Percentiles rank a stretch among this genome's conserved stretches.
Conservation (phyloP, 2,329 filamentous ascomycete genomes). For the Cytospora chrysosperma region DNA sequence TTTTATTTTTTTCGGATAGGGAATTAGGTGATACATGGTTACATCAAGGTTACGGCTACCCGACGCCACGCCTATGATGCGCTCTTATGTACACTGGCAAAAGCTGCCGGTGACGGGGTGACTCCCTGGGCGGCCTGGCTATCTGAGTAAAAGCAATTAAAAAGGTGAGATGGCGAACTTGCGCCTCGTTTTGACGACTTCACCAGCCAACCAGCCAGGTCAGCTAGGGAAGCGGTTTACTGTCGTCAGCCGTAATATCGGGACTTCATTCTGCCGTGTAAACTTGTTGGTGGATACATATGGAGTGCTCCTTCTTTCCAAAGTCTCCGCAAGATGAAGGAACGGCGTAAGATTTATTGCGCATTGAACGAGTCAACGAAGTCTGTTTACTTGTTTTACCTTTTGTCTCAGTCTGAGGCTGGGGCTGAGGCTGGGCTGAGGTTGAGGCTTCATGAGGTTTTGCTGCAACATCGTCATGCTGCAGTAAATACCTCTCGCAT, state of each 20-base stretch:
- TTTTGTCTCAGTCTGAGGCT: too few relatives aligned
- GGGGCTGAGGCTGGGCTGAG: too few relatives aligned
- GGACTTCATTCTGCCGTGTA: background rate
- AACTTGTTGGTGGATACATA: background rate
- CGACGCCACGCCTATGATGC: background rate
- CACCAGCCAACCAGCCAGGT: too few relatives aligned
- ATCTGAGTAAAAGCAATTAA: too few relatives aligned
- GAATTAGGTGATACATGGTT: background rate
- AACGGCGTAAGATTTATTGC: too few relatives aligned
- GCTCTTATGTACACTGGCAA: background rate
- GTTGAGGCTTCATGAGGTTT: too few relatives aligned
- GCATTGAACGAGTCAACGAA: too few relatives aligned
- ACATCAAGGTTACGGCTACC: background rate
- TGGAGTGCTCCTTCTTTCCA: background rate
- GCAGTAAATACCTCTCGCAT: too few relatives aligned
- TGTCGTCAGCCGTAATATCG: background rate
- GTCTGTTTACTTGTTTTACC: too few relatives aligned
- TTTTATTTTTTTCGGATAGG: background rate
- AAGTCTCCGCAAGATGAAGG: background rate
- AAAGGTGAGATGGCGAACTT: constrained; percentile 16
- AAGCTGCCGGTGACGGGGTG: background rate
- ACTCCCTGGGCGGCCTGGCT: too few relatives aligned
- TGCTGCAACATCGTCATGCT: too few relatives aligned
- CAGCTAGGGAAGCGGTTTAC: background rate
- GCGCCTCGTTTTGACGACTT: constrained; percentile 8